phyloP scores from a whole-genome alignment of 1,139 yeast genomes.

The Saccharomyces hybrid region DNA sequence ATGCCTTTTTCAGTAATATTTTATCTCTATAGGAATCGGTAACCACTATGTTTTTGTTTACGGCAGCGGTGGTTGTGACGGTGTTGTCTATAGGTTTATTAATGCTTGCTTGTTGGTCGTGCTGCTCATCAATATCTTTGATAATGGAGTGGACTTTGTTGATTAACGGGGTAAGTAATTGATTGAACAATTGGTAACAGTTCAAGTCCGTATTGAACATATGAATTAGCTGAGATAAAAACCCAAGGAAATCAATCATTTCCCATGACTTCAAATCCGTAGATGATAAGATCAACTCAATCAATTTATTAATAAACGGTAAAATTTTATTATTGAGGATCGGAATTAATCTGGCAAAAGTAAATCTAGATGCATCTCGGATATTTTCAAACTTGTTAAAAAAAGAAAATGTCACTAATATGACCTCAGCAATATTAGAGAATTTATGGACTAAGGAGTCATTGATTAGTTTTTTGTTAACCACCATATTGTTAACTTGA shows the following conservation, averaged over 20 bases:
- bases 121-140: conserved; percentile 31
- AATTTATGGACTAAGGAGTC: conserved; percentile 42
- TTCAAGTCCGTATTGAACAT: conserved; percentile 58
- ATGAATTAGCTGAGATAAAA: conserved; percentile 83
- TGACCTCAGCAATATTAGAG: conserved; percentile 70
- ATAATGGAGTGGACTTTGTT: conserved; percentile 54
- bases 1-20: conserved; percentile 56
- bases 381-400: conserved; percentile 59
- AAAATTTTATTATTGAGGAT: conserved; percentile 51
- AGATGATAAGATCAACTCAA: conserved; percentile 62
- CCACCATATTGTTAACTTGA: conserved; percentile 30
- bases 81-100: conserved; percentile 7
- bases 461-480: conserved; percentile 24
- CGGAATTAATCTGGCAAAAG: conserved; percentile 81
- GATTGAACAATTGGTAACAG: conserved; percentile 66
- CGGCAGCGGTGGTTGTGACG: conserved; percentile 7
- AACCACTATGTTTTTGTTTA: conserved; percentile 33
- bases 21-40: conserved; percentile 51
- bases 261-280: conserved; percentile 51
- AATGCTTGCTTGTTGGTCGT: conserved; percentile 30
- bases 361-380: conserved; percentile 79
- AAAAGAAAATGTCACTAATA: conserved; percentile 72
- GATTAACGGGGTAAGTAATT: conserved; percentile 65
- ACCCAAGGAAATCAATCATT: conserved; percentile 71
- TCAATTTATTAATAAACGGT: conserved; percentile 59